Evolutionary conservation across 139 green algal genomes (phyloP).

Genomic region (Closterium sp.): DNA sequence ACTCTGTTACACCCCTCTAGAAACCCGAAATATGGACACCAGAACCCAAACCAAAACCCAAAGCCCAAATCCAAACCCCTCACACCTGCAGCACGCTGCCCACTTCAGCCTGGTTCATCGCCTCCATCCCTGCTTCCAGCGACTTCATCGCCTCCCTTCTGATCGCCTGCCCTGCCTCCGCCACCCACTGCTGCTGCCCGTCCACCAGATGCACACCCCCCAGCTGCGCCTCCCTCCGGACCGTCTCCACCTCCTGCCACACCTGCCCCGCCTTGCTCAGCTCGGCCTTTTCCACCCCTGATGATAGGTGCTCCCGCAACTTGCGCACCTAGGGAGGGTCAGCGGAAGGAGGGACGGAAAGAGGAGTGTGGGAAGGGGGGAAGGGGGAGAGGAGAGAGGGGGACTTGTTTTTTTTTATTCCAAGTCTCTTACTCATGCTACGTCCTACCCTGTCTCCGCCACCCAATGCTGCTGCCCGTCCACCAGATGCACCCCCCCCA

Average conservation of each 20-base stretch:
- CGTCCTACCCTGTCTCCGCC: conserved; percentile 33
- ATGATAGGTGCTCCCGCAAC: not conserved
- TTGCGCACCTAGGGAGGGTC: conserved; percentile 4
- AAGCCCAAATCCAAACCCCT: not conserved
- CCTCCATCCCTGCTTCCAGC: conserved; percentile 44
- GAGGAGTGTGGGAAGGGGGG: not conserved
- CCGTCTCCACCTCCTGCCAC: conserved; percentile 35
- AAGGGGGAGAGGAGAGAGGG: not conserved
- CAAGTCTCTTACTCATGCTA: too few species aligned
- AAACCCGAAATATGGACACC: too few species aligned
- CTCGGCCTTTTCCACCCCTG: conserved; percentile 12
- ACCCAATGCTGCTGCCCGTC: conserved; percentile 40
- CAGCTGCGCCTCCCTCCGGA: conserved; percentile 40
- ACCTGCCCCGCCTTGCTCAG: conserved; percentile 49
- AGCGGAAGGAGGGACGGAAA: not conserved
- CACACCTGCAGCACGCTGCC: conserved; percentile 53
- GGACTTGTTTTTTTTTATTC: too few species aligned
- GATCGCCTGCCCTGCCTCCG: conserved; percentile 39
- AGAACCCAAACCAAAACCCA: too few species aligned
- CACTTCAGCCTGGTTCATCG: conserved; percentile 49
- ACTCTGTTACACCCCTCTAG: conserved; percentile 34
- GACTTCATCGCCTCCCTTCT: conserved; percentile 34
- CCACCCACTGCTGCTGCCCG: conserved; percentile 32
- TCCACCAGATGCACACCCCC: conserved; percentile 50
- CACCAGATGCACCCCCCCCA: conserved; percentile 50